Percentiles rank a stretch among this genome's conserved stretches.
Evolutionary conservation across 176 grass and related monocot species (phyloP).

Genomic region (Microstegium vimineum): DNA sequence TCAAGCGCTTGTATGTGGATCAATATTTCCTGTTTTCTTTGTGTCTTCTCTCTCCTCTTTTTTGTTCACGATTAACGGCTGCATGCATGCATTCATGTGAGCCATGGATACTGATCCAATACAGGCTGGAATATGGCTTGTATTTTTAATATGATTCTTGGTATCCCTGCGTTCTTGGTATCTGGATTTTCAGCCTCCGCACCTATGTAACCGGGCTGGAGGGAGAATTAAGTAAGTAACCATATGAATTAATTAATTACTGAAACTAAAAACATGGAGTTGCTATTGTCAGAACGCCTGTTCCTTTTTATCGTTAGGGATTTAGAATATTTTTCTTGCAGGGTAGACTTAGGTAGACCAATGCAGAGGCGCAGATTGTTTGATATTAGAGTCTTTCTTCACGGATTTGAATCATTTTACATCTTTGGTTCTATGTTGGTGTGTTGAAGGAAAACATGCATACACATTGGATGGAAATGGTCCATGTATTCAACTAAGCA

Average conservation of each 20-base stretch:
- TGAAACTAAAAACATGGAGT: neutral
- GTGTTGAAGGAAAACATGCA: slow-evolving; percentile 16
- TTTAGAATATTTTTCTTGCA: neutral
- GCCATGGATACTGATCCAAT: no score
- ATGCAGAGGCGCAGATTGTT: neutral
- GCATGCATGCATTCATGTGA: no score
- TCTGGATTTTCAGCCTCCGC: no score
- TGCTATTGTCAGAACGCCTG: neutral
- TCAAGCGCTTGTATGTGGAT: no score
- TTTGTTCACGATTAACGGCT: no score
- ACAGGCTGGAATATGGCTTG: no score
- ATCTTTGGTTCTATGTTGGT: neutral
- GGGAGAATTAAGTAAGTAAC: neutral
- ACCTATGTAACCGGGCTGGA: no score
- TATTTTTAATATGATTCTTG: no score
- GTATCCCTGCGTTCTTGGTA: no score
- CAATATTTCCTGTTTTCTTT: no score
- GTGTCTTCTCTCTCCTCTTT: no score
- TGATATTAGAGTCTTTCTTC: neutral
- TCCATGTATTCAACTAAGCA: neutral
- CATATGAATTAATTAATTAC: neutral
- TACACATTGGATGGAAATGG: slow-evolving; percentile 1
- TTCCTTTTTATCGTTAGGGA: neutral
- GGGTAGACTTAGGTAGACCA: neutral
- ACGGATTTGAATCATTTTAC: slow-evolving; percentile 7